phyloP scores from a whole-genome alignment of 129 eudicot genomes.

The Pseudognaphalium luteoalbum region DNA sequence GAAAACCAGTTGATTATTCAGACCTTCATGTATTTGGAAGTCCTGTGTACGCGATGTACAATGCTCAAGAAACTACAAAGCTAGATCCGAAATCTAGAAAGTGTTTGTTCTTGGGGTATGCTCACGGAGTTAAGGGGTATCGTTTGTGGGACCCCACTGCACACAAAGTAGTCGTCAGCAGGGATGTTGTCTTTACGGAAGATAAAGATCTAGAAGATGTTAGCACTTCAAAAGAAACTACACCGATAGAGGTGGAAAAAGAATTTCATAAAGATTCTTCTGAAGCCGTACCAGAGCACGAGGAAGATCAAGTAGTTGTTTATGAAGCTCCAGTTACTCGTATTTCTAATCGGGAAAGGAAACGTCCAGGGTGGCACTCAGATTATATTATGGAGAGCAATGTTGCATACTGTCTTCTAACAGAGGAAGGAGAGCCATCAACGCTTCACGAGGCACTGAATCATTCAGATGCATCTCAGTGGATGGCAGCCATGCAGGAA shows the following conservation, averaged over 20 bases:
- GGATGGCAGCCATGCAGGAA: too few species aligned
- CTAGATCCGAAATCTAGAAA: neutral
- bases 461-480: too few species aligned
- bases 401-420: too few species aligned
- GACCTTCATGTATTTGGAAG: neutral
- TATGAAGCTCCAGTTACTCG: neutral
- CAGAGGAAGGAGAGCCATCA: too few species aligned
- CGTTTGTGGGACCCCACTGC: neutral
- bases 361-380: neutral
- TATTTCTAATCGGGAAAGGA: neutral
- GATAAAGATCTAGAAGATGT: neutral
- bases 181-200: neutral
- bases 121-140: neutral
- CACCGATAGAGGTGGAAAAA: neutral
- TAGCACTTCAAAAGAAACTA: neutral
- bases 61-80: neutral
- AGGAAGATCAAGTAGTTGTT: neutral
- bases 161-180: neutral
- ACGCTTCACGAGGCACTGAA: too few species aligned
- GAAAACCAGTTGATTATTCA: neutral
- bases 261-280: neutral
- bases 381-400: neutral
- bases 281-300: neutral
- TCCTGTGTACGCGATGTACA: neutral
- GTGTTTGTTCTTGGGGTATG: neutral